Evolutionary conservation across 176 grass and related monocot genomes (phyloP).

Genomic region (Guadua angustifolia): DNA sequence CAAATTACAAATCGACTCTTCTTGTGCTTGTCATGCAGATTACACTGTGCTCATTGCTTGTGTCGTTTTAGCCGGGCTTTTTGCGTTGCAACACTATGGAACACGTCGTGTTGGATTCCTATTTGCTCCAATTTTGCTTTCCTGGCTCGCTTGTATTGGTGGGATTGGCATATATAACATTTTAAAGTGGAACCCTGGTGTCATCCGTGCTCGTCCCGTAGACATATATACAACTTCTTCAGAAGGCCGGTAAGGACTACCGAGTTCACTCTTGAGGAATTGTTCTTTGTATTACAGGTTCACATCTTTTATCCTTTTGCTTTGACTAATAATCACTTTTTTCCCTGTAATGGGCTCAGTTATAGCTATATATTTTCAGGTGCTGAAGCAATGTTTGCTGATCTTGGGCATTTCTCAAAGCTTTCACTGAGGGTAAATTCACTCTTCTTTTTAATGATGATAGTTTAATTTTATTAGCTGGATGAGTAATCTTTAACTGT

Average conservation of each 20-base stretch:
- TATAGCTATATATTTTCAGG: slow-evolving; percentile 48
- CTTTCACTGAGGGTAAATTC: slow-evolving; percentile 64
- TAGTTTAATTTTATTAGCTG: background rate
- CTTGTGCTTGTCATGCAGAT: slow-evolving; percentile 45
- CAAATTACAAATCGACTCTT: slow-evolving; percentile 1
- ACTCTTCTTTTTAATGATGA: background rate
- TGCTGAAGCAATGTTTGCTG: slow-evolving; percentile 97
- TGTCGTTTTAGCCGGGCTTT: slow-evolving; percentile 63
- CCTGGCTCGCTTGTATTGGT: slow-evolving; percentile 82
- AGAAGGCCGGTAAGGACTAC: slow-evolving; percentile 85
- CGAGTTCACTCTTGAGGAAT: slow-evolving; percentile 88
- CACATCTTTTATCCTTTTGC: background rate
- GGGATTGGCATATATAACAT: slow-evolving; percentile 86
- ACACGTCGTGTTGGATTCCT: slow-evolving; percentile 82
- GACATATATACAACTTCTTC: slow-evolving; percentile 90
- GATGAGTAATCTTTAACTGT: background rate
- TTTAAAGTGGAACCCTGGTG: slow-evolving; percentile 76
- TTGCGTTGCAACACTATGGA: slow-evolving; percentile 84
- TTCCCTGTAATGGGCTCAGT: slow-evolving; percentile 26
- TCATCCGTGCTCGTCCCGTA: slow-evolving; percentile 82
- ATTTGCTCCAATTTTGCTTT: slow-evolving; percentile 86
- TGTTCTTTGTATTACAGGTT: slow-evolving; percentile 97
- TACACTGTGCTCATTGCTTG: slow-evolving; percentile 75
- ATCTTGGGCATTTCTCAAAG: slow-evolving; percentile 92
- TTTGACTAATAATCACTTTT: slow-evolving; percentile 16